Conservation (phyloP, 352 stramenopile species). For the Globisporangium canariense region DNA sequence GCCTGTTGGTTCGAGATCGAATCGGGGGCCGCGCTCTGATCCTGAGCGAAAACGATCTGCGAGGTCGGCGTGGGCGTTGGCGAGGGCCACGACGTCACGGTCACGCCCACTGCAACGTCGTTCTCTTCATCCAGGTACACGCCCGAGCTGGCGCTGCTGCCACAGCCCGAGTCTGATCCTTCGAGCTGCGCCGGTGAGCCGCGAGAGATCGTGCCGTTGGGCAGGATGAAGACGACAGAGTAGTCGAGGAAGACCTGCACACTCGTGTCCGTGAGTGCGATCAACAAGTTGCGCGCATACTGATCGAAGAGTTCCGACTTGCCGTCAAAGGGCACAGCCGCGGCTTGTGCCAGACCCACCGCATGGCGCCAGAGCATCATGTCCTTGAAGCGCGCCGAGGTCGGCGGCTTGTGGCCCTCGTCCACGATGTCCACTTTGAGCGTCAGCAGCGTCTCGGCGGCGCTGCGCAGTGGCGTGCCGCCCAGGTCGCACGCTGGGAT, state of each 20-base stretch:
- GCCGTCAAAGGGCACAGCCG: slow-evolving; percentile 38
- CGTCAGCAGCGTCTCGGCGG: slow-evolving; percentile 51
- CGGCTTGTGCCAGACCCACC: slow-evolving; percentile 38
- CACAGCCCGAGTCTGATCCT: not conserved
- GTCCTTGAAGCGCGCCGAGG: slow-evolving; percentile 39
- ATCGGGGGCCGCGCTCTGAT: not conserved
- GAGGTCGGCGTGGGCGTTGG: not conserved
- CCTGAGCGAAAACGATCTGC: not conserved
- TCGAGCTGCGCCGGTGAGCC: slow-evolving; percentile 22
- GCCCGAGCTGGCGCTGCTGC: not conserved
- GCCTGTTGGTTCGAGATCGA: not conserved
- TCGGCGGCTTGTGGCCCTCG: slow-evolving; percentile 21
- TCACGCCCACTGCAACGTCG: not conserved
- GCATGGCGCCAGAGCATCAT: slow-evolving; percentile 52
- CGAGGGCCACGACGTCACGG: not conserved
- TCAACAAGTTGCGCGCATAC: slow-evolving; percentile 30
- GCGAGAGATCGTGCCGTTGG: slow-evolving; percentile 19
- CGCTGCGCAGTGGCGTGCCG: slow-evolving; percentile 41
- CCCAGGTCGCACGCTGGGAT: slow-evolving; percentile 48
- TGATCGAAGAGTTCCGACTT: slow-evolving; percentile 42
- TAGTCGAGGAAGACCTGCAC: slow-evolving; percentile 34
- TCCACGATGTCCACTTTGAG: slow-evolving; percentile 40
- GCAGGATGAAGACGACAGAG: slow-evolving; percentile 35
- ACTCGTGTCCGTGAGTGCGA: slow-evolving; percentile 27
- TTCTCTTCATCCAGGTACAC: not conserved